phyloP scores from a whole-genome alignment of 352 stramenopile species.

The Globisporangium radiosum region DNA sequence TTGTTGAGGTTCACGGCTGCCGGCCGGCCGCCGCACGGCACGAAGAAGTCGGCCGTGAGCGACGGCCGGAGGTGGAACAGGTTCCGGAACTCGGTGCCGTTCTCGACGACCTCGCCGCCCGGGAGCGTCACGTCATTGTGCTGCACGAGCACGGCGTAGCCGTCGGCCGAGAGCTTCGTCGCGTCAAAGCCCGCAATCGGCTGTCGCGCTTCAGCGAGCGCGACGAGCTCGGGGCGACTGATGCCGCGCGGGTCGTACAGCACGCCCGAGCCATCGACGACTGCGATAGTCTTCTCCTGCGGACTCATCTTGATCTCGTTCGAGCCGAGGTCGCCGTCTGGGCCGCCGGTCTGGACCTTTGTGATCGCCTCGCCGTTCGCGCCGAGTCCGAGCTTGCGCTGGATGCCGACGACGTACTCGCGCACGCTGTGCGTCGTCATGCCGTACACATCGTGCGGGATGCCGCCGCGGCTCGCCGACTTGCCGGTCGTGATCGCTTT shows the following conservation, averaged over 20 bases:
- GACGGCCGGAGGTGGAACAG: slow-evolving; percentile 93
- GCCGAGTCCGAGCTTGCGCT: slow-evolving; percentile 88
- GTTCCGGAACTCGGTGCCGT: slow-evolving; percentile 94
- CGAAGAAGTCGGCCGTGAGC: slow-evolving; percentile 94
- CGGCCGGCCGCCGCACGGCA: slow-evolving; percentile 93
- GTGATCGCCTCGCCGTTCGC: slow-evolving; percentile 87
- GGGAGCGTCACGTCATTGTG: slow-evolving; percentile 72
- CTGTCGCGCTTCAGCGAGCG: slow-evolving; percentile 84
- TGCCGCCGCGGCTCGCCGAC: slow-evolving; percentile 89
- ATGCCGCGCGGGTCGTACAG: slow-evolving; percentile 94
- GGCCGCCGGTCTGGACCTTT: slow-evolving; percentile 95
- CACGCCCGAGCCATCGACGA: slow-evolving; percentile 93
- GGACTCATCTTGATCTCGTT: slow-evolving; percentile 98
- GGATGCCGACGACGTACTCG: slow-evolving; percentile 94
- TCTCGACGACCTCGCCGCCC: slow-evolving; percentile 78
- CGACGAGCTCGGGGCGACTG: slow-evolving; percentile 87
- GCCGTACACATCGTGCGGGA: slow-evolving; percentile 98
- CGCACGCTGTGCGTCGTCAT: slow-evolving; percentile 97
- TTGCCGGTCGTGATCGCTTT: slow-evolving; percentile 97
- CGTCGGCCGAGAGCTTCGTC: slow-evolving; percentile 53
- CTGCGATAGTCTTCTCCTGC: slow-evolving; percentile 93
- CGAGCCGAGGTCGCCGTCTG: slow-evolving; percentile 96
- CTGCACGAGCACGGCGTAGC: slow-evolving; percentile 59
- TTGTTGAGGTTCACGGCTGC: slow-evolving; percentile 95
- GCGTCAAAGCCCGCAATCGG: slow-evolving; percentile 90